These are phyloP conservation scores for Colletotrichum godetiae DNA, from an alignment of 2,329 filamentous ascomycete genomes.

Conservation along the genomic window DNA sequence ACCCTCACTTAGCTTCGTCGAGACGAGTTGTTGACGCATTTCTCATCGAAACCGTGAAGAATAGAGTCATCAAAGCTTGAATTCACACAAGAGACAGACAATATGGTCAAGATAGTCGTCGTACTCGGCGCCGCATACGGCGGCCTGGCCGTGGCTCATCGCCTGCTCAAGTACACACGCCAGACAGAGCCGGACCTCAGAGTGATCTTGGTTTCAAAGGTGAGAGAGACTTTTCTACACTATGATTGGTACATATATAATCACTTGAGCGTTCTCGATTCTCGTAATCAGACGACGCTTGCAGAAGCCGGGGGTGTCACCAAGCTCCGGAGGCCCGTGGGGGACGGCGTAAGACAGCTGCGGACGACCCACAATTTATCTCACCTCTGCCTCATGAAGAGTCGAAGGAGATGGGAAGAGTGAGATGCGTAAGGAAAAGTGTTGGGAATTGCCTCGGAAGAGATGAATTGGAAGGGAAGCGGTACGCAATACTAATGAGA, in stretches of 20 bases:
- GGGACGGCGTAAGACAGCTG: background rate
- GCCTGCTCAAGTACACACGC: conserved; percentile 63
- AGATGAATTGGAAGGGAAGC: background rate
- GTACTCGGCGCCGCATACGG: conserved; percentile 66
- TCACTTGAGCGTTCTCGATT: background rate
- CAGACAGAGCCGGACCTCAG: conserved; percentile 58
- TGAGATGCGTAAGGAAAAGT: background rate
- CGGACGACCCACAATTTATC: background rate
- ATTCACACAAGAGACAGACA: background rate
- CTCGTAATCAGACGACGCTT: background rate
- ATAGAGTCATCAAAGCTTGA: background rate
- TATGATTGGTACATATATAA: background rate
- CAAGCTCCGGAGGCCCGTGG: conserved; percentile 22
- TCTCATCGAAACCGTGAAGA: background rate
- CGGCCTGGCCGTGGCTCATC: conserved; percentile 64
- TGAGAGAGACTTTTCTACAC: conserved; percentile 40
- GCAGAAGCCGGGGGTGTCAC: background rate
- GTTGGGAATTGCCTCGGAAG: background rate
- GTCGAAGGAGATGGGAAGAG: background rate
- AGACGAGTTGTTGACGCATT: background rate
- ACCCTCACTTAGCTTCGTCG: background rate
- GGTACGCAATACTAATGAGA: background rate
- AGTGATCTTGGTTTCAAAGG: conserved; percentile 67
- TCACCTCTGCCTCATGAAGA: background rate
- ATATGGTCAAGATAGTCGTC: conserved; percentile 64